phyloP scores from a whole-genome alignment of 1,284 basidiomycete genomes.

The Golubevia pallescens region DNA sequence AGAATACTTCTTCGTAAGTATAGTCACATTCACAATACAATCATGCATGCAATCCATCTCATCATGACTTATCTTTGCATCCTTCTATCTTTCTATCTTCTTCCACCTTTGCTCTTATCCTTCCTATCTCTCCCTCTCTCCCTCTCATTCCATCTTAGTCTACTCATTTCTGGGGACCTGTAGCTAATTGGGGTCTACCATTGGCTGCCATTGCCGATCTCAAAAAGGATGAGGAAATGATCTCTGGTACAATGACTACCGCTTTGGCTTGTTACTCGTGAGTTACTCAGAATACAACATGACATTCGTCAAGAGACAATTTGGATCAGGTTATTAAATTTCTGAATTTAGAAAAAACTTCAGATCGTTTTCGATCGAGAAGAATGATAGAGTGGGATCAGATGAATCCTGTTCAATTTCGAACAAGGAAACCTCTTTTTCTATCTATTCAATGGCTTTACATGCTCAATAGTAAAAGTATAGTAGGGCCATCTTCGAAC shows the following conservation, averaged over 20 bases:
- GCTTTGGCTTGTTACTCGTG: slow-evolving; percentile 52
- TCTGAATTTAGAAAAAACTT: too few relatives aligned
- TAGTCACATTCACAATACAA: neutral
- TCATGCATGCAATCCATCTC: neutral
- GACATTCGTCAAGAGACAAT: too few relatives aligned
- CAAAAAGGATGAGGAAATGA: slow-evolving; percentile 57
- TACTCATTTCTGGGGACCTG: slow-evolving; percentile 63
- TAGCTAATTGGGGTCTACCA: slow-evolving; percentile 62
- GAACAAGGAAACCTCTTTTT: too few relatives aligned
- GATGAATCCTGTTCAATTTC: too few relatives aligned
- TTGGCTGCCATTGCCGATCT: slow-evolving; percentile 58
- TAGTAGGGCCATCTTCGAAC: neutral
- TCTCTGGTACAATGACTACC: slow-evolving; percentile 55
- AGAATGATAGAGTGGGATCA: too few relatives aligned
- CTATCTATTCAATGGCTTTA: neutral
- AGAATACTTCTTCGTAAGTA: slow-evolving; percentile 59
- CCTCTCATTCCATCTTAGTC: slow-evolving; percentile 17
- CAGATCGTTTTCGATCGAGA: too few relatives aligned
- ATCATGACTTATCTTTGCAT: neutral
- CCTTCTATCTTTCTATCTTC: neutral
- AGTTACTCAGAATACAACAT: too few relatives aligned
- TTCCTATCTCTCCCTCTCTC: neutral
- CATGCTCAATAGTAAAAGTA: neutral
- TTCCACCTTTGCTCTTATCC: neutral
- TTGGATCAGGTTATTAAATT: too few relatives aligned